Percentiles rank a stretch among this genome's conserved stretches.
Conservation (phyloP, 1,284 basidiomycete species). For the Pseudomicrostroma phylloplanum region DNA sequence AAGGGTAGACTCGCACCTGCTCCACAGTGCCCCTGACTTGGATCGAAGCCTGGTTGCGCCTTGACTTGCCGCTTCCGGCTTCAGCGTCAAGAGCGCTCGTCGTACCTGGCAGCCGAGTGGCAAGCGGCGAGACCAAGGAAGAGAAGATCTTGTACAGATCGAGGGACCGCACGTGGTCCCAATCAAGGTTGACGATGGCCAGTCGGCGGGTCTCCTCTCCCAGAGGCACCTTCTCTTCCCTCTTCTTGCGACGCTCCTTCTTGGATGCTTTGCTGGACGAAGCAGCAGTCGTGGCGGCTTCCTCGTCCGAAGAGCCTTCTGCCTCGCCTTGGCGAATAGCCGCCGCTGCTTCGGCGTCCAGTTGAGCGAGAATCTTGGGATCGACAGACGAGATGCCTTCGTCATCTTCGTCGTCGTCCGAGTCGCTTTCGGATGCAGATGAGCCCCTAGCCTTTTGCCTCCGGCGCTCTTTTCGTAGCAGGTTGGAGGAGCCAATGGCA, state of each 20-base stretch:
- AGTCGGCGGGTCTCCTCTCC: conserved; percentile 57
- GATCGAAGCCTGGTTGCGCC: conserved; percentile 10
- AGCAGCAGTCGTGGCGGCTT: conserved; percentile 44
- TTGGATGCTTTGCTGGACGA: conserved; percentile 20
- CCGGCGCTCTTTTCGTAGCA: conserved; percentile 23
- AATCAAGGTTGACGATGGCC: conserved; percentile 93
- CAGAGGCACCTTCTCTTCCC: conserved; percentile 24
- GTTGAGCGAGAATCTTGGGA: conserved; percentile 58
- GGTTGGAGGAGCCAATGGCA: conserved; percentile 30
- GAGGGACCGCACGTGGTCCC: conserved; percentile 86
- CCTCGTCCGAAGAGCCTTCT: conserved; percentile 20
- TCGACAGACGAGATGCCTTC: conserved; percentile 43
- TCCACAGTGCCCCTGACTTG: conserved; percentile 35
- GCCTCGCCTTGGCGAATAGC: conserved; percentile 16
- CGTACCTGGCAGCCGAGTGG: conserved; percentile 25
- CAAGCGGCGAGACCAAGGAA: conserved; percentile 63
- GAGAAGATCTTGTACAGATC: conserved; percentile 91
- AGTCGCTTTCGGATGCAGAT: conserved; percentile 20
- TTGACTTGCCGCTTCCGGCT: neutral
- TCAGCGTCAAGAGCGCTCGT: neutral
- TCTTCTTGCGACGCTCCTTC: conserved; percentile 52
- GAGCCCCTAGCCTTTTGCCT: conserved; percentile 13
- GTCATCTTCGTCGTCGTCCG: conserved; percentile 19
- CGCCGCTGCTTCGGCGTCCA: conserved; percentile 63
- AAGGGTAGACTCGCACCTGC: conserved; percentile 69